Conservation (phyloP, 768 basidiomycete genomes). For the Lanmaoa pseudosensibilis region DNA sequence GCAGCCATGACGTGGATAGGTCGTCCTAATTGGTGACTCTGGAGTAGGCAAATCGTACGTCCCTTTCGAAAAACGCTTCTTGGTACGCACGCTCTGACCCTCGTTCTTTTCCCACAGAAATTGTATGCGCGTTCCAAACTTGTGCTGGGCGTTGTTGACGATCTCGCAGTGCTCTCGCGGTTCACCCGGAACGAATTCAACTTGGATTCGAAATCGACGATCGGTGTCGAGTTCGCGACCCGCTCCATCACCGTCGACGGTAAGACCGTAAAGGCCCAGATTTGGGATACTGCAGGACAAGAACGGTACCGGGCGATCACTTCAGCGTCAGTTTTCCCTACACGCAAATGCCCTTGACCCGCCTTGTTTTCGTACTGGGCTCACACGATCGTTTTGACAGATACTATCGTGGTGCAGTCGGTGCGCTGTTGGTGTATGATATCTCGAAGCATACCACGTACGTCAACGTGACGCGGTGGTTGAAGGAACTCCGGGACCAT, state of each 20-base stretch:
- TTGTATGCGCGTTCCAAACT: slow-evolving; percentile 25
- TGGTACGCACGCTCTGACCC: not conserved
- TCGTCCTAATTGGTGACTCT: slow-evolving; percentile 98
- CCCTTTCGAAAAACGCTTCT: slow-evolving; percentile 9
- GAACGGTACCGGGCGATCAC: slow-evolving; percentile 98
- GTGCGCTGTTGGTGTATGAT: slow-evolving; percentile 91
- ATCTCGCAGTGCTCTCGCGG: slow-evolving; percentile 84
- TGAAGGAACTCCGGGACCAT: slow-evolving; percentile 96
- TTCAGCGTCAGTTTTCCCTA: slow-evolving; percentile 67
- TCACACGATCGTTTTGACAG: slow-evolving; percentile 39
- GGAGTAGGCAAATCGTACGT: slow-evolving; percentile 99
- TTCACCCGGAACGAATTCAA: slow-evolving; percentile 99
- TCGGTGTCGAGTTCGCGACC: slow-evolving; percentile 98
- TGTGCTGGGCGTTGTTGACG: slow-evolving; percentile 5
- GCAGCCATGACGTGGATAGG: slow-evolving; percentile 48
- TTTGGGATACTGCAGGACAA: slow-evolving; percentile 99
- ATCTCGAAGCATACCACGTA: slow-evolving; percentile 94
- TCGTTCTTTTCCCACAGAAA: slow-evolving; percentile 28
- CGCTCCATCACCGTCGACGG: slow-evolving; percentile 93
- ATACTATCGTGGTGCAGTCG: slow-evolving; percentile 97
- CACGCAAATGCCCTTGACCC: not conserved
- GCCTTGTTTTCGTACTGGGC: not conserved
- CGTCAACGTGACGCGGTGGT: slow-evolving; percentile 91
- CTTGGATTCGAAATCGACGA: slow-evolving; percentile 97
- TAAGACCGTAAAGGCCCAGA: slow-evolving; percentile 97